A percentile compares a stretch with the other conserved stretches of the same genome.
phyloP scores from a whole-genome alignment of 768 basidiomycete genomes.

The Rhizopogon vulgaris region DNA sequence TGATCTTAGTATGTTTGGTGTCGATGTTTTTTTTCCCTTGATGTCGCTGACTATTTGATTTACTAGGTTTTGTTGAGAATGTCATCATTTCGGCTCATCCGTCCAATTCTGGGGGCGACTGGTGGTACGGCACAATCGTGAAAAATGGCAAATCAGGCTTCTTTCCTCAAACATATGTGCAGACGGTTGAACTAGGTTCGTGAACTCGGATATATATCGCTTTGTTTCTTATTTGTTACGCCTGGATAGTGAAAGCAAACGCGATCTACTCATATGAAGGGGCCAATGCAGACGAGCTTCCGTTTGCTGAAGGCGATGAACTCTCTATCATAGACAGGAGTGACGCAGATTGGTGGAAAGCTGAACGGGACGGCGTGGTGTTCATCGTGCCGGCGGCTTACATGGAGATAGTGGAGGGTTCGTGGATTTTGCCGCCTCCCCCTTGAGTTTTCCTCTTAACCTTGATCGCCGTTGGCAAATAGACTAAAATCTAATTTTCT shows the following conservation, averaged over 20 bases:
- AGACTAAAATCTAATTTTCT: slow-evolving; percentile 76
- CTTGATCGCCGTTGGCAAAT: slow-evolving; percentile 40
- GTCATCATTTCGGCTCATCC: slow-evolving; percentile 74
- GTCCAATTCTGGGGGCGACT: slow-evolving; percentile 79
- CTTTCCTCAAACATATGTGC: slow-evolving; percentile 88
- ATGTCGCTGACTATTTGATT: slow-evolving; percentile 5
- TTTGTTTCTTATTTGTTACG: not conserved
- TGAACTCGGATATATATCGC: not conserved
- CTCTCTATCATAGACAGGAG: slow-evolving; percentile 75
- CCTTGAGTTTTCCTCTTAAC: slow-evolving; percentile 50
- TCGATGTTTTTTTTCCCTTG: not conserved
- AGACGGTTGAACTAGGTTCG: slow-evolving; percentile 58
- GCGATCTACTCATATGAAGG: slow-evolving; percentile 78
- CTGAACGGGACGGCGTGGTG: slow-evolving; percentile 77
- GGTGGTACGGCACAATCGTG: slow-evolving; percentile 84
- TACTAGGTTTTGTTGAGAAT: slow-evolving; percentile 74
- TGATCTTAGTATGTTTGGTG: slow-evolving; percentile 62
- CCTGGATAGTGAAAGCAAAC: slow-evolving; percentile 53
- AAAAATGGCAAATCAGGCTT: slow-evolving; percentile 69
- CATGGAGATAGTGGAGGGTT: slow-evolving; percentile 82
- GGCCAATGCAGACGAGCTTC: slow-evolving; percentile 71
- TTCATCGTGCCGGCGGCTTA: slow-evolving; percentile 92
- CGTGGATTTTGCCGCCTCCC: slow-evolving; percentile 53
- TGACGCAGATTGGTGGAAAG: slow-evolving; percentile 96
- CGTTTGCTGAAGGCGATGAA: slow-evolving; percentile 75